Percentiles rank a stretch among this genome's conserved stretches.
phyloP scores from a whole-genome alignment of 2,329 filamentous ascomycete genomes.

The Tolypocladium ovalisporum region DNA sequence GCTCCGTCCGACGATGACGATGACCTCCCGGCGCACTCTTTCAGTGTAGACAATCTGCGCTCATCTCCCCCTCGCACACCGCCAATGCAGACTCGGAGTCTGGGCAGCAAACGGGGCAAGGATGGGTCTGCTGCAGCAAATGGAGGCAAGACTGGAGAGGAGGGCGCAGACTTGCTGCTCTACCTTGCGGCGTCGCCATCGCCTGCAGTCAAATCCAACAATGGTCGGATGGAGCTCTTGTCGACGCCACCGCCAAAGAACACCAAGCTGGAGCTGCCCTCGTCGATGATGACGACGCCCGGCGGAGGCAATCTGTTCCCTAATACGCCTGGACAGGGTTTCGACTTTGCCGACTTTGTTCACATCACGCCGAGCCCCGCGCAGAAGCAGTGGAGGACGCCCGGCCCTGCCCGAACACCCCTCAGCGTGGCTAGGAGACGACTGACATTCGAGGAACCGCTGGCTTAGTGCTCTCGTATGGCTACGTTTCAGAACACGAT shows the following conservation, averaged over 20 bases:
- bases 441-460: slow-evolving; percentile 70
- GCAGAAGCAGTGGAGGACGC: slow-evolving; percentile 81
- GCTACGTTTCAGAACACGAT: not conserved
- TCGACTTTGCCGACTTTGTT: slow-evolving; percentile 95
- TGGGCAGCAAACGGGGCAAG: slow-evolving; percentile 35
- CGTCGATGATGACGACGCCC: slow-evolving; percentile 83
- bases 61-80: slow-evolving; percentile 83
- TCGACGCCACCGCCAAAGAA: slow-evolving; percentile 67
- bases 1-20: slow-evolving; percentile 71
- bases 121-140: slow-evolving; percentile 31
- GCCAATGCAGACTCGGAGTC: slow-evolving; percentile 48
- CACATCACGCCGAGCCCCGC: slow-evolving; percentile 95
- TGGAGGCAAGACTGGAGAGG: slow-evolving; percentile 55
- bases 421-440: slow-evolving; percentile 60
- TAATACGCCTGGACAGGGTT: slow-evolving; percentile 68
- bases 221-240: slow-evolving; percentile 50
- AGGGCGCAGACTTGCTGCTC: slow-evolving; percentile 69
- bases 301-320: slow-evolving; percentile 59
- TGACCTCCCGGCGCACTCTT: slow-evolving; percentile 66
- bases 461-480: slow-evolving; percentile 7
- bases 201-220: slow-evolving; percentile 51
- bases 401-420: slow-evolving; percentile 49
- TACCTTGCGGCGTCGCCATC: slow-evolving; percentile 90
- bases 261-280: slow-evolving; percentile 58
- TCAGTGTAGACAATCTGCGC: slow-evolving; percentile 49